phyloP scores from a whole-genome alignment of 352 stramenopile genomes.

The Globisporangium barbulae region DNA sequence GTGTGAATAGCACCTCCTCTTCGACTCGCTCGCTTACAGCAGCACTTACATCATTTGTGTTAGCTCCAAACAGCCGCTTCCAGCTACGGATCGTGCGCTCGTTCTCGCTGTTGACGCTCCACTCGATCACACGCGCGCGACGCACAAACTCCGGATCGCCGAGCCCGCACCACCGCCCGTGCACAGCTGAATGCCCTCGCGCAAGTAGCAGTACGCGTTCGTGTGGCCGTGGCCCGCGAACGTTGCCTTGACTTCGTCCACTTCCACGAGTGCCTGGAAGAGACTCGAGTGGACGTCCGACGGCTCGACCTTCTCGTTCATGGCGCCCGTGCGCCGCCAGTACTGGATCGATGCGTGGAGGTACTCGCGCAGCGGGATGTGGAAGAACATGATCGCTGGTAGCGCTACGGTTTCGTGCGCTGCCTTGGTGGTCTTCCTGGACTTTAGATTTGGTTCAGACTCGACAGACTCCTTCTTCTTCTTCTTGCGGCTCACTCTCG shows the following conservation, averaged over 20 bases:
- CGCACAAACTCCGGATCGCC: constrained; percentile 26
- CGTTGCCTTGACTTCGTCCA: constrained; percentile 37
- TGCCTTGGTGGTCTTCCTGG: background rate
- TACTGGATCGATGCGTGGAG: constrained; percentile 1
- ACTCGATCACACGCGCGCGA: constrained; percentile 41
- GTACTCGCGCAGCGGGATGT: constrained; percentile 4
- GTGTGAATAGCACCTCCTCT: constrained; percentile 88
- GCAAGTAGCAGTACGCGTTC: constrained; percentile 49
- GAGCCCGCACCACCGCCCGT: constrained; percentile 46
- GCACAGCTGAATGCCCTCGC: constrained; percentile 43
- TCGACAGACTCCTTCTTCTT: background rate
- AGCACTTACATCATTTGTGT: constrained; percentile 25
- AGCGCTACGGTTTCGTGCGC: background rate
- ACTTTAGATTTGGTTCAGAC: background rate
- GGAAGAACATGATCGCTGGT: constrained; percentile 49
- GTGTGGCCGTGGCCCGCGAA: constrained; percentile 54
- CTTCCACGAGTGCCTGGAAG: background rate
- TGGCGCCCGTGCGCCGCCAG: background rate
- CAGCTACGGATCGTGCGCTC: constrained; percentile 37
- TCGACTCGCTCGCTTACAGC: constrained; percentile 24
- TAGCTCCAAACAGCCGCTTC: constrained; percentile 30
- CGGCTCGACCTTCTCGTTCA: constrained; percentile 6
- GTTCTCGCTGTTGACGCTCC: constrained; percentile 32
- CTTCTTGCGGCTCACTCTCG: constrained; percentile 15
- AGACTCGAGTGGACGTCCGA: background rate